Conservation (phyloP, 768 basidiomycete species). For the Mrakia frigida region DNA sequence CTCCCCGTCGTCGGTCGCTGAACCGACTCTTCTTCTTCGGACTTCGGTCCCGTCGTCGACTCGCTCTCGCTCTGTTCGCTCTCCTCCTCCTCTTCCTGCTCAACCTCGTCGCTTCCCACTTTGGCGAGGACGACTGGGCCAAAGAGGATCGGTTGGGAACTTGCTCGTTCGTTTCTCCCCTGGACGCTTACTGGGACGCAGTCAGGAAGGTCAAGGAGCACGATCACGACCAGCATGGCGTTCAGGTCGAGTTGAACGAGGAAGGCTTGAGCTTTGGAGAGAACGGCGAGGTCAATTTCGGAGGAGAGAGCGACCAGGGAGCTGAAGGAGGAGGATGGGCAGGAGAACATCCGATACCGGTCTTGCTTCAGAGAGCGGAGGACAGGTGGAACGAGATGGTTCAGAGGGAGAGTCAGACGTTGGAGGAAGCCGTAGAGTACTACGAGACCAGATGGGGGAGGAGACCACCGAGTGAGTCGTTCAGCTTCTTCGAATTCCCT, state of each 20-base stretch:
- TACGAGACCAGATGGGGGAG: neutral
- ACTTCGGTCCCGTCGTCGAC: neutral
- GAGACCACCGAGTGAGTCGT: neutral
- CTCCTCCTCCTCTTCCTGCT: neutral
- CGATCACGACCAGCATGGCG: neutral
- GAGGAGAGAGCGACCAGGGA: neutral
- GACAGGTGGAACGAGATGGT: neutral
- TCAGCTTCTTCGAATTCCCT: no score
- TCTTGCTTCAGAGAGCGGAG: neutral
- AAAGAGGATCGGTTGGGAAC: neutral
- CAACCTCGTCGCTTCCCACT: neutral
- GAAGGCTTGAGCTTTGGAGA: neutral
- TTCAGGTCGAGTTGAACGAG: neutral
- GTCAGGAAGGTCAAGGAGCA: neutral
- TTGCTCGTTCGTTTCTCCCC: conserved; percentile 1
- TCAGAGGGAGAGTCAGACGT: neutral
- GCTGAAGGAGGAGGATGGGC: neutral
- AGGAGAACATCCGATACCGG: neutral
- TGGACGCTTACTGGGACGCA: neutral
- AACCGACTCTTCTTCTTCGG: neutral
- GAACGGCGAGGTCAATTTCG: neutral
- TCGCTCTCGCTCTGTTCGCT: neutral
- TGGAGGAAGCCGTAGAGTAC: neutral
- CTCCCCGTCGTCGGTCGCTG: no score
- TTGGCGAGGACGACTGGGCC: neutral